Evolutionary conservation across 495 filamentous ascomycete genomes (phyloP).

Genomic region (Aspergillus sclerotioniger): DNA sequence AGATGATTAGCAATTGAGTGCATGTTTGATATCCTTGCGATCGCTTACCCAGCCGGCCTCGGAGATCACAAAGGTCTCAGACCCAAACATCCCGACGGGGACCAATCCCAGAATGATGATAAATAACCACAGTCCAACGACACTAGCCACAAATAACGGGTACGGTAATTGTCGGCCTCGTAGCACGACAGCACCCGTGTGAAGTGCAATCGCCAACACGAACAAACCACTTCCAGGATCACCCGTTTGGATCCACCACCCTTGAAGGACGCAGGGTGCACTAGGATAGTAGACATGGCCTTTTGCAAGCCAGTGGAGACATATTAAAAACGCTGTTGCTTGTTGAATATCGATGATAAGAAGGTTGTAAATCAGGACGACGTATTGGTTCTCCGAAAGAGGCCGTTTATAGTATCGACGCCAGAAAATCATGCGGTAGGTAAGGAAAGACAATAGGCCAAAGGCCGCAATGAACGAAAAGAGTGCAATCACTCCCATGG

Average conservation of each 20-base stretch:
- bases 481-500: conserved; percentile 54
- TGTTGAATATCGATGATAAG: conserved; percentile 72
- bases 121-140: conserved; percentile 56
- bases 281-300: conserved; percentile 55
- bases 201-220: conserved; percentile 63
- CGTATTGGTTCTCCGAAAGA: conserved; percentile 62
- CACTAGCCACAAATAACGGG: conserved; percentile 44
- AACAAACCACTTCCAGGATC: conserved; percentile 69
- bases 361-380: conserved; percentile 71
- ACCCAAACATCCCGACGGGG: conserved; percentile 50
- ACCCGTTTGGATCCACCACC: conserved; percentile 66
- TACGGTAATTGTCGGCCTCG: conserved; percentile 56
- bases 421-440: conserved; percentile 58
- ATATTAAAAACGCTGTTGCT: conserved; percentile 63
- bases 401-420: conserved; percentile 42
- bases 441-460: conserved; percentile 52
- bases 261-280: conserved; percentile 64
- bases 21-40: not conserved
- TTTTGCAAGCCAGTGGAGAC: conserved; percentile 53
- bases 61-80: conserved; percentile 55
- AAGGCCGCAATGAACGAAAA: conserved; percentile 56
- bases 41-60: conserved; percentile 45
- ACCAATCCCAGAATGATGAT: conserved; percentile 55
- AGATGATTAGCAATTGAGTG: conserved; percentile 5
- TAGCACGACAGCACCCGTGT: conserved; percentile 62